Conservation (phyloP, 345 rosid species). For the Hibiscus tridactylites region DNA sequence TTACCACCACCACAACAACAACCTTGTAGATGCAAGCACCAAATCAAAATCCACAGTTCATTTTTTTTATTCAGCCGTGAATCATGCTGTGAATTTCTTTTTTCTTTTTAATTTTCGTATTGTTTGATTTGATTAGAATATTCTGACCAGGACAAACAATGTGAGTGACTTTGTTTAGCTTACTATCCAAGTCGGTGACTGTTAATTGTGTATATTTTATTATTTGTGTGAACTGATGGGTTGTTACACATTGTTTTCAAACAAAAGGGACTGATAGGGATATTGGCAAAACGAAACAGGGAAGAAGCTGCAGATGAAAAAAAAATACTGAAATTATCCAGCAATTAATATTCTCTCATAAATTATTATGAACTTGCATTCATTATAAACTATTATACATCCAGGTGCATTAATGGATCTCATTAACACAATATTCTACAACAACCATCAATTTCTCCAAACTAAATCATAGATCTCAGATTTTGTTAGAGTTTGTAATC, state of each 20-base stretch:
- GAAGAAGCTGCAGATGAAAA: background rate
- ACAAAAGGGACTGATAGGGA: constrained; percentile 18
- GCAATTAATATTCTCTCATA: background rate
- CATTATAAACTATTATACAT: no score
- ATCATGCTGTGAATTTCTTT: constrained; percentile 7
- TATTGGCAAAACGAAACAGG: background rate
- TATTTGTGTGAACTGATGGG: constrained; percentile 19
- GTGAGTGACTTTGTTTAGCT: constrained; percentile 9
- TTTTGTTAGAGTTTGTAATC: no score
- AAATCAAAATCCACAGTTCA: constrained; percentile 7
- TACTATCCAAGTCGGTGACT: constrained; percentile 15
- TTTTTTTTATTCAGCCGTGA: constrained; percentile 16
- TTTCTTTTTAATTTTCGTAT: background rate
- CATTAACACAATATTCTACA: no score
- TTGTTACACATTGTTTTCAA: constrained; percentile 29
- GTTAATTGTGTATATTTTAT: constrained; percentile 9
- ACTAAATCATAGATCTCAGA: no score
- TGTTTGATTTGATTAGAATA: background rate
- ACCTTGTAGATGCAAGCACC: constrained; percentile 21
- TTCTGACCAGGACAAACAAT: constrained; percentile 6
- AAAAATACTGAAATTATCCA: background rate
- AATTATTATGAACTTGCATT: no score
- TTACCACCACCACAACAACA: constrained; percentile 6
- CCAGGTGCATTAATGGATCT: no score
- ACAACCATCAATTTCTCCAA: no score